A percentile compares a stretch with the other conserved stretches of the same genome.
Conservation (phyloP, 352 stramenopile species). For the Pythium aristosporum region DNA sequence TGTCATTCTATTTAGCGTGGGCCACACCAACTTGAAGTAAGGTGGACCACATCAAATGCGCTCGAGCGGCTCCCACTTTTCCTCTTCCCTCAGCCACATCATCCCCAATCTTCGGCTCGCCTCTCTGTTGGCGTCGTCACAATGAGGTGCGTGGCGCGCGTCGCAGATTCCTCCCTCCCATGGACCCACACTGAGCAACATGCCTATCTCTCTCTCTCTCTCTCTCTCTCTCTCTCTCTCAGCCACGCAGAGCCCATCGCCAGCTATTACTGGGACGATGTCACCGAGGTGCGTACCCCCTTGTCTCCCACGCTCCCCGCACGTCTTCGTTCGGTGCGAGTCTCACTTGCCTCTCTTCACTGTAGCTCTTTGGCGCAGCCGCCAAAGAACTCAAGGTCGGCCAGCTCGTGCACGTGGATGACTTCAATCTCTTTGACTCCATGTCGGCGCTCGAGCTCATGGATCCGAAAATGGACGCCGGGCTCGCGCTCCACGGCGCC, state of each 20-base stretch:
- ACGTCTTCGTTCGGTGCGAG: neutral
- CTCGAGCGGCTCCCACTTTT: neutral
- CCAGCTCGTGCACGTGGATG: constrained; percentile 70
- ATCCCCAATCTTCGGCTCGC: constrained; percentile 4
- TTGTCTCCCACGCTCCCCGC: neutral
- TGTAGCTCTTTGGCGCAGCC: constrained; percentile 54
- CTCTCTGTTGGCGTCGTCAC: neutral
- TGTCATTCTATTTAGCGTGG: constrained; percentile 3
- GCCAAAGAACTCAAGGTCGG: constrained; percentile 81
- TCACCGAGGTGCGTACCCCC: constrained; percentile 14
- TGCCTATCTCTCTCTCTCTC: neutral
- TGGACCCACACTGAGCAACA: neutral
- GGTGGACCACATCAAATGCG: constrained; percentile 6
- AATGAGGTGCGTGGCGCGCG: constrained; percentile 25
- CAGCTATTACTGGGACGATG: constrained; percentile 17
- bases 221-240: neutral
- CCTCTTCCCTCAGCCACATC: neutral
- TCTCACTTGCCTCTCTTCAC: neutral
- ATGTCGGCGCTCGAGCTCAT: constrained; percentile 95
- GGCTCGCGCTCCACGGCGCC: constrained; percentile 65
- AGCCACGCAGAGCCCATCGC: neutral
- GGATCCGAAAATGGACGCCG: constrained; percentile 94
- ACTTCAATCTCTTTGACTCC: constrained; percentile 92
- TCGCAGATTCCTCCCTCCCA: constrained; percentile 10
- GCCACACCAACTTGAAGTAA: constrained; percentile 6